A percentile compares a stretch with the other conserved stretches of the same genome.
These are phyloP conservation scores for Neurospora tetraspora DNA, from an alignment of 495 filamentous ascomycete genomes.

Conservation along the genomic window DNA sequence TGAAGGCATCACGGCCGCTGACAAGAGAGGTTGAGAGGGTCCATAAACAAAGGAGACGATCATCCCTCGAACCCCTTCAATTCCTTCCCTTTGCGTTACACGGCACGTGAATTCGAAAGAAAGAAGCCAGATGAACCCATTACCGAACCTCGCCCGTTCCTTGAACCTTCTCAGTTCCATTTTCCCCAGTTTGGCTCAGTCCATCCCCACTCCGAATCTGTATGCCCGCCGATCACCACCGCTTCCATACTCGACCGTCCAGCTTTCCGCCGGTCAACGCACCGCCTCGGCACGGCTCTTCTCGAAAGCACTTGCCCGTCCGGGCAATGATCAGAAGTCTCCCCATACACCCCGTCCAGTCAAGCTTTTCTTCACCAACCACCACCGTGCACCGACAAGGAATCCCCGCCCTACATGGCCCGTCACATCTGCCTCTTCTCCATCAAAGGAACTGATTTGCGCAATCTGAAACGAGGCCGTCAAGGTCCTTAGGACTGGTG, in stretches of 20 bases:
- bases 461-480: neutral
- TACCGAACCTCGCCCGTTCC: neutral
- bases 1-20: neutral
- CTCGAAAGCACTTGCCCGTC: constrained; percentile 6
- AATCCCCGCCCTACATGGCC: neutral
- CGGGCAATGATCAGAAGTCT: constrained; percentile 13
- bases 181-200: constrained; percentile 1
- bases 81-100: neutral
- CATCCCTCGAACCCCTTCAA: neutral
- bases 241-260: constrained; percentile 1
- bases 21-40: neutral
- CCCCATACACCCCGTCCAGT: constrained; percentile 2
- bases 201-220: constrained; percentile 2
- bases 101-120: neutral
- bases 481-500: neutral
- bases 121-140: neutral
- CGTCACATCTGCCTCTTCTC: neutral
- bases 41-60: neutral
- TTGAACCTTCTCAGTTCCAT: neutral
- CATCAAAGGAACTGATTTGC: neutral
- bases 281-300: constrained; percentile 2
- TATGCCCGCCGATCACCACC: constrained; percentile 1
- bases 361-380: neutral
- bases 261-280: neutral
- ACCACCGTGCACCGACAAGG: neutral